Evolutionary conservation across 2,329 filamentous ascomycete genomes (phyloP), one percentile per base, ranked within the genome.

Genomic region (Penicillium sp.): DNA sequence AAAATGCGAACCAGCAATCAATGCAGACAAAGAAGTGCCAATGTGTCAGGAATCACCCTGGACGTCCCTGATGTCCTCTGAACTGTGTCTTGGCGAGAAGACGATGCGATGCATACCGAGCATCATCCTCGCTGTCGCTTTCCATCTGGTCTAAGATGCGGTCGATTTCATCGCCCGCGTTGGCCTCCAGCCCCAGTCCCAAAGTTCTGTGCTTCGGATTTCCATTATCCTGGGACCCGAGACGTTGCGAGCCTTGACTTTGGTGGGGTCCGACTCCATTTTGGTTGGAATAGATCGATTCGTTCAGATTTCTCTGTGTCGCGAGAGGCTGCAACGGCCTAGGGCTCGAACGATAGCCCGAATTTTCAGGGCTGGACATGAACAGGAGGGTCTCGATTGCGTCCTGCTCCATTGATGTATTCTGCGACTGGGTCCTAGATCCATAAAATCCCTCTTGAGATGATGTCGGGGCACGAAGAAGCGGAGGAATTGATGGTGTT

Each of bases 371-470:
- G 55, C 80, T 82, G 41, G 78, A 80, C 79, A 82, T 81, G 66
- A 81, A 81, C 9, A 81, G 66, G 10, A 82, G 66, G 0, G 79
- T 81, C 66, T 82, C 79, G n/a, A 82, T 79, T 11, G 79, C 80
- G 59, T 82, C 79, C 60, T 80, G 76, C 61, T 82, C 79, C 77
- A 81, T 80, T 1, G 75, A 72, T 16, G 77, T 76, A 53, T 74
- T 80, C 60, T 79, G 76, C 47, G 75, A 77, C 6, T 77, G 74
- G 0, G 75, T 77, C 49, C 74, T 68, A 62, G 71, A 55, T 65
- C 72, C 58, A 55, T 66, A 56, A 53, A 61, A 43, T 51, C 60
- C 63, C 16, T 67, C 67, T 31, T 67, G 63, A n/a, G 60, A 67
- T 4, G 67, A 70, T 11, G 62, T 65, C 19, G 62, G 58, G 24